Evolutionary conservation across 2,329 filamentous ascomycete genomes (phyloP), one percentile per base, ranked within the genome.

Genomic region (Fulvia fulva): DNA sequence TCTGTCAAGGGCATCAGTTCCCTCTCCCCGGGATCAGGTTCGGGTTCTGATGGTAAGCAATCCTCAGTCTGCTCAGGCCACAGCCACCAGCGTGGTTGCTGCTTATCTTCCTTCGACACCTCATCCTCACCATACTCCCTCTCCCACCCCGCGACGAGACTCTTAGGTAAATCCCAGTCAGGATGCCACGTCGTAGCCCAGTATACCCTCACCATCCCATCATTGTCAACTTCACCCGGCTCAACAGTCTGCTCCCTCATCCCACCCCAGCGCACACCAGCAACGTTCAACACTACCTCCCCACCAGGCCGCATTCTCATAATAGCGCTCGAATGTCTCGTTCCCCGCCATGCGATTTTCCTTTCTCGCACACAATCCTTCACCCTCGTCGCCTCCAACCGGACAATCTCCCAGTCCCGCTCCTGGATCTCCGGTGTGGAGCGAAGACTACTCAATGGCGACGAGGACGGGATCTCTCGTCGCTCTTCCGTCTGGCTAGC

Each of bases 101-200:
- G 47, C 26, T 32, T 50, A 11, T 50, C 47, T 21, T 50, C 47
- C 12, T 28, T 21, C 7, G 47, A 16, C 2, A 2, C n/a, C n/a
- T 50, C 16, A 12, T 50, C 23, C 4, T 50, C 26, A 21, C 23
- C 46, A 32, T 50, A 14, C 46, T n/a, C n/a, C 16, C 26, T 23
- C 46, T 50, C 46, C 47, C 47, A 50, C 12, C 47, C 5, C 22
- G 25, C 47, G 23, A 50, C 47, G 11, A 50, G 47, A 16, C n/a
- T 9, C 25, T 50, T 32, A 14, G 47, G 47, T 26, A 50, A n/a
- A 32, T 50, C 47, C 47, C 47, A 50, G 26, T 50, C 47, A n/a
- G 47, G 47, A 50, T 50, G 47, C 47, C 47, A 50, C 7, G 47
- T 50, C 22, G 47, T 50, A 11, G 47, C 47, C 25, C 47, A 50